A percentile compares a stretch with the other conserved stretches of the same genome.
phyloP scores from a whole-genome alignment of 73 alveolate species.

The Diophrys sp. region DNA sequence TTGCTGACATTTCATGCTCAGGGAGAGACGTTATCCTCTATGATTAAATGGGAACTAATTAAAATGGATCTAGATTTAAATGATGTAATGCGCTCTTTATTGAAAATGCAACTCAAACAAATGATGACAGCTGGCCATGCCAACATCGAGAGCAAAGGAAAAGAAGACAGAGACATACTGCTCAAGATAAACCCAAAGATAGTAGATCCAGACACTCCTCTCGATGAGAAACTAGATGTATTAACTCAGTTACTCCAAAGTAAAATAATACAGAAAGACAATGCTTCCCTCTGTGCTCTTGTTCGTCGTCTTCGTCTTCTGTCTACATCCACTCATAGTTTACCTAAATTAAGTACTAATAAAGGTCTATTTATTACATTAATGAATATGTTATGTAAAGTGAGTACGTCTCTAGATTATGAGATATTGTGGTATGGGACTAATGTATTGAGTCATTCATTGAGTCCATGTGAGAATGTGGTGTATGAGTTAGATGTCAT shows the following conservation, averaged over 20 bases:
- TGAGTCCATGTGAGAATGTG: background rate
- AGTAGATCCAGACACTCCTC: background rate
- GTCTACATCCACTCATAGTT: background rate
- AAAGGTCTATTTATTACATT: background rate
- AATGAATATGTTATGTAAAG: background rate
- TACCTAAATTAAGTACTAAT: background rate
- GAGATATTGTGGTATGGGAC: background rate
- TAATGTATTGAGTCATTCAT: background rate
- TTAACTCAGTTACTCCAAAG: background rate
- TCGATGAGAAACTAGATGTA: background rate
- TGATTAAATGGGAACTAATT: slow-evolving; percentile 4
- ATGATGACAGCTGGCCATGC: no score
- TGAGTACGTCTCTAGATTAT: background rate
- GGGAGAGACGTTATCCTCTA: slow-evolving; percentile 3
- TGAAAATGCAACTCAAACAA: no score
- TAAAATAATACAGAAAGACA: background rate
- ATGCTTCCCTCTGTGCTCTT: background rate
- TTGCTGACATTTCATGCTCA: background rate
- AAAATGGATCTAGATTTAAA: no score
- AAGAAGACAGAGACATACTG: background rate
- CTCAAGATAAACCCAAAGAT: background rate
- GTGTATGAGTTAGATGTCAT: background rate
- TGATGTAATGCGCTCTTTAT: no score
- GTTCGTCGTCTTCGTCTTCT: background rate
- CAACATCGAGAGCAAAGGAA: no score